Evolutionary conservation across 129 eudicot genomes (phyloP).

Genomic region (Rutidosis leptorrhynchoides): DNA sequence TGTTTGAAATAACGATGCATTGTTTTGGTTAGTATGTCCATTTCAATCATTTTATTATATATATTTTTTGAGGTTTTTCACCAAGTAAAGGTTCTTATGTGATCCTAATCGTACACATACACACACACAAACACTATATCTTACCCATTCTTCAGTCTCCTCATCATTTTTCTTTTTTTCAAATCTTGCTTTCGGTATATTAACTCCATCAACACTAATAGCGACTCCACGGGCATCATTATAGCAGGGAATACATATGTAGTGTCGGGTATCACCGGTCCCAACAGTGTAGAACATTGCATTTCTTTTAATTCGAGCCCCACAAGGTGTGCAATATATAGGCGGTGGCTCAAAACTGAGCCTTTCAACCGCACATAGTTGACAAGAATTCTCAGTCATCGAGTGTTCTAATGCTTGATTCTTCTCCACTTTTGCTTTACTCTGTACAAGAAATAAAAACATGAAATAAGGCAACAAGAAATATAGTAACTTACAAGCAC

Average conservation of each 20-base stretch:
- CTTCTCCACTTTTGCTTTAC: conserved; percentile 93
- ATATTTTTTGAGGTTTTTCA: too few relatives aligned
- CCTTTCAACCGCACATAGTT: conserved; percentile 92
- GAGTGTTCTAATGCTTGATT: conserved; percentile 89
- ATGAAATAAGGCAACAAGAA: conserved; percentile 1
- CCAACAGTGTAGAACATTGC: conserved; percentile 90
- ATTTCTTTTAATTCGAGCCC: conserved; percentile 89
- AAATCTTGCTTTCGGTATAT: conserved; percentile 63
- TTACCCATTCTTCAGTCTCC: conserved; percentile 98
- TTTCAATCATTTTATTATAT: too few relatives aligned
- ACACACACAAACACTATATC: neutral
- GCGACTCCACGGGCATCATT: conserved; percentile 91
- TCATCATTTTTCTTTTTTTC: conserved; percentile 96
- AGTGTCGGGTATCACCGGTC: conserved; percentile 78
- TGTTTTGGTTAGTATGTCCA: too few relatives aligned
- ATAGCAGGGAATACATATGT: conserved; percentile 77
- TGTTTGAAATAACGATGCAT: too few relatives aligned
- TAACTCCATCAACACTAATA: conserved; percentile 66
- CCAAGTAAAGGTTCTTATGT: too few relatives aligned
- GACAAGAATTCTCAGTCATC: conserved; percentile 96
- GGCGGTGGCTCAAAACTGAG: conserved; percentile 97
- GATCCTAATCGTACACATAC: neutral
- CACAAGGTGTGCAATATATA: conserved; percentile 84
- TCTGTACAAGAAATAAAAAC: conserved; percentile 41
- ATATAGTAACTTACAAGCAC: neutral